Evolutionary conservation across 129 eudicot genomes (phyloP), one percentile per base, ranked within the genome.

Genomic region (carrot (Daucus carota)): DNA sequence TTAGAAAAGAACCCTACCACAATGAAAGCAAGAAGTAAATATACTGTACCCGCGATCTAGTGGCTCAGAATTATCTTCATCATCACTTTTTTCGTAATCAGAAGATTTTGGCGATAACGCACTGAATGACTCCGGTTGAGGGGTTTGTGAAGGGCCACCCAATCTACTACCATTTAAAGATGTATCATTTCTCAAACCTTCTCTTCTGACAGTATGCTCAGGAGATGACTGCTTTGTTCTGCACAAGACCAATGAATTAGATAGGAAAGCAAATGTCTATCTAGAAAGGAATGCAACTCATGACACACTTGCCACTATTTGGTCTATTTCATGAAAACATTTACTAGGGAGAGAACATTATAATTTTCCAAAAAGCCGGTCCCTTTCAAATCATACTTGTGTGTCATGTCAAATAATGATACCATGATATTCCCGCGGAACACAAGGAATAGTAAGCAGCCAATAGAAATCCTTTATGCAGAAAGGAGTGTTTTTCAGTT

Each of bases 11-110:
- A 24, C 48, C 20, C 67, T 17, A 32, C 38, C 33, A 13, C 47
- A 6, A 29, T 24, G 13, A 20, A 29, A 45, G 62, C 24, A 10
- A 47, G 43, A 66, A 17, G 26, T n/a, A 54, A 47, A 4, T 13
- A 52, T n/a, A 22, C 26, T n/a, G 62, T 78, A 94, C 97, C 93
- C 82, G 78, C 88, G 96, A 80, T 91, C 99, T 83, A 89, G 65
- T 66, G 79, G 79, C 11, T 86, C 90, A 12, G 86, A 76, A 44
- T 84, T 79, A 57, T 75, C 81, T 72, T 88, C 92, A 5, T 86
- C 88, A 15, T 81, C 89, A 32, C 73, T 78, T 75, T 80, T 89
- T 74, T 86, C 85, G 42, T 87, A 57, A 45, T 87, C 84, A 63
- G 79, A 79, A 36, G 92, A 89, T 26, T 84, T 84, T 5, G 94